Conservation (phyloP, 352 stramenopile species). For the Pythium monospermum region DNA sequence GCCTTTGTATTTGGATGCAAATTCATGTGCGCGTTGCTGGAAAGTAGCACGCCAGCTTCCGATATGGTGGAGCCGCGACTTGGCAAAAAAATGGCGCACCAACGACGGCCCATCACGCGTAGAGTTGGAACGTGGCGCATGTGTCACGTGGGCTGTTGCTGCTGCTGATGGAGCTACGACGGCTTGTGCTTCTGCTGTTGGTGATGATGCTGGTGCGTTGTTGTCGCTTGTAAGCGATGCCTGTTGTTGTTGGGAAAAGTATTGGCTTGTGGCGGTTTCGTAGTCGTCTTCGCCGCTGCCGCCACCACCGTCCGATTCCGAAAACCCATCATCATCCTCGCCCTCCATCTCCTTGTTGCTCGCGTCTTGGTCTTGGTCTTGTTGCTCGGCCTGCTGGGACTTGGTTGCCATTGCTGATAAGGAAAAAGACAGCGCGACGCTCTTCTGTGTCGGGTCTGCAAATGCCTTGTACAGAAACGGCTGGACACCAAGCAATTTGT, state of each 20-base stretch:
- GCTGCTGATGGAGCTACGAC: background rate
- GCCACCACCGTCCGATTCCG: constrained; percentile 19
- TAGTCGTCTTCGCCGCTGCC: constrained; percentile 22
- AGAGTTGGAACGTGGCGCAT: constrained; percentile 36
- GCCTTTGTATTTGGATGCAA: constrained; percentile 60
- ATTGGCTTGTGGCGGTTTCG: constrained; percentile 10
- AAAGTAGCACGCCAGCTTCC: constrained; percentile 75
- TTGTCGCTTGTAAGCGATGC: background rate
- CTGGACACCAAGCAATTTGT: constrained; percentile 61
- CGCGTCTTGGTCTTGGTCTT: background rate
- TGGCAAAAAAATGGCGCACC: constrained; percentile 77
- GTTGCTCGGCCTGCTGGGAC: constrained; percentile 2
- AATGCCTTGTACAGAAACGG: constrained; percentile 87
- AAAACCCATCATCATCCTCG: constrained; percentile 16
- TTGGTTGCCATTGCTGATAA: constrained; percentile 8
- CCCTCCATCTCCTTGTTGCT: background rate
- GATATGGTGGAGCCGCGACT: constrained; percentile 83
- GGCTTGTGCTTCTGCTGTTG: too few relatives aligned
- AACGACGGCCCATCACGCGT: constrained; percentile 70
- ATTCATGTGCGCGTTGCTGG: constrained; percentile 56
- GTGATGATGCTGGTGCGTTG: background rate
- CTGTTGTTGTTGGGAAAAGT: constrained; percentile 7
- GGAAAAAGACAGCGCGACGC: constrained; percentile 25
- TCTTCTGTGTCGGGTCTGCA: constrained; percentile 57
- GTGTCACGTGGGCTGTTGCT: background rate